Evolutionary conservation across 495 filamentous ascomycete species (phyloP), one percentile per base, ranked within the genome.

Genomic region (Talaromyces nanjingensis): DNA sequence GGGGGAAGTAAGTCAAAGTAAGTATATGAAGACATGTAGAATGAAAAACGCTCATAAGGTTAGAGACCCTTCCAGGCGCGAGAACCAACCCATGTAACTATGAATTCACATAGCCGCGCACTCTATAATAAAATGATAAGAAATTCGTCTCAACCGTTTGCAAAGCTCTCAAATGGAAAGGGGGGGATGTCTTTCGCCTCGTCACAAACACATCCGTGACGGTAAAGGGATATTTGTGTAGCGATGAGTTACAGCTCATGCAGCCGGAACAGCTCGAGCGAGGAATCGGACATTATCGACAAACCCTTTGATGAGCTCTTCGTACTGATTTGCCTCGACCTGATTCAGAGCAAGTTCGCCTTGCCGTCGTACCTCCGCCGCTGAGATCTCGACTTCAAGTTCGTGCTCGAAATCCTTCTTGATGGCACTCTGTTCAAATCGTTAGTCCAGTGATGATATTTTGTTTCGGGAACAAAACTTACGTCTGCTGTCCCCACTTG

Each of bases 361-460:
- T 64, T 96, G 90, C 56, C 87, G 83, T 37, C 87, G 81, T 20
- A 96, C 69, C 52, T 84, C 84, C 5, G 75, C 78, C 0, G 86
- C 83, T 12, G 87, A 87, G 7, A 96, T 70, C 74, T 97, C 93
- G 47, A 97, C 81, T 70, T 97, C 93, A 8, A 96, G 83, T 71
- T 97, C 93, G 70, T 96, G 91, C 63, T 91, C 88, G 66, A 92
- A 93, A 9, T 89, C 68, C 58, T 73, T 67, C 70, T 83, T 76
- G 64, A 71, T 62, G 6, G 72, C 67, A 33, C 34, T 45, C n/a
- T 27, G 64, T 47, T 49, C n/a, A n/a, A n/a, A n/a, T n/a, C n/a
- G n/a, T n/a, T n/a, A n/a, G n/a, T n/a, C n/a, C n/a, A n/a, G n/a
- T n/a, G n/a, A n/a, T n/a, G n/a, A n/a, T n/a, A n/a, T n/a, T n/a